Percentiles rank a stretch among this genome's conserved stretches.
phyloP scores from a whole-genome alignment of 306 rosid species.

The Gillenia trifoliata region DNA sequence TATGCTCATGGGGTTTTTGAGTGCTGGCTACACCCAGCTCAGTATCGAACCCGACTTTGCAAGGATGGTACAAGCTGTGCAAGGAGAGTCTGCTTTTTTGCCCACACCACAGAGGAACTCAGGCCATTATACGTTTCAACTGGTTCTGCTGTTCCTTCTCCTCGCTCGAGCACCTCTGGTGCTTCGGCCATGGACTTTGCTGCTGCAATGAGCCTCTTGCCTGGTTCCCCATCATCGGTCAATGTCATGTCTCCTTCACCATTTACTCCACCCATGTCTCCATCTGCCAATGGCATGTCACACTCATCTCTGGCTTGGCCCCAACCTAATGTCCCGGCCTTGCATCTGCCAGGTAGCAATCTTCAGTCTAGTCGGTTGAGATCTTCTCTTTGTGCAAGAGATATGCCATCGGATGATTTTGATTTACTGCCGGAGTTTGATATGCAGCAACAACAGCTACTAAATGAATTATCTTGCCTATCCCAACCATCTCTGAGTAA shows the following conservation, averaged over 20 bases:
- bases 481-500: slow-evolving; percentile 63
- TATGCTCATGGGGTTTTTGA: slow-evolving; percentile 95
- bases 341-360: slow-evolving; percentile 89
- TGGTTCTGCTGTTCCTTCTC: slow-evolving; percentile 92
- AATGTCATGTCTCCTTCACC: slow-evolving; percentile 84
- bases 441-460: slow-evolving; percentile 71
- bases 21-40: slow-evolving; percentile 98
- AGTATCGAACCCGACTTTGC: slow-evolving; percentile 86
- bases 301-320: slow-evolving; percentile 73
- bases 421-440: slow-evolving; percentile 69
- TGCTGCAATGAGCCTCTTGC: slow-evolving; percentile 84
- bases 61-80: slow-evolving; percentile 80
- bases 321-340: slow-evolving; percentile 84
- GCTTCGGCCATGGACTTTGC: slow-evolving; percentile 79
- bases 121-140: slow-evolving; percentile 85
- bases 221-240: slow-evolving; percentile 84
- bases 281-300: slow-evolving; percentile 77
- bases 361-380: slow-evolving; percentile 86
- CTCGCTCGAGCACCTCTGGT: slow-evolving; percentile 71
- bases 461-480: slow-evolving; percentile 62
- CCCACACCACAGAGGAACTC: slow-evolving; percentile 83
- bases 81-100: slow-evolving; percentile 91
- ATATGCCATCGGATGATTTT: slow-evolving; percentile 59
- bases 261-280: slow-evolving; percentile 89
- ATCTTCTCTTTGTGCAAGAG: slow-evolving; percentile 82